A percentile compares a stretch with the other conserved stretches of the same genome.
These are phyloP conservation scores for Botryococcus braunii DNA, from an alignment of 163 green algal genomes.

Conservation along the genomic window DNA sequence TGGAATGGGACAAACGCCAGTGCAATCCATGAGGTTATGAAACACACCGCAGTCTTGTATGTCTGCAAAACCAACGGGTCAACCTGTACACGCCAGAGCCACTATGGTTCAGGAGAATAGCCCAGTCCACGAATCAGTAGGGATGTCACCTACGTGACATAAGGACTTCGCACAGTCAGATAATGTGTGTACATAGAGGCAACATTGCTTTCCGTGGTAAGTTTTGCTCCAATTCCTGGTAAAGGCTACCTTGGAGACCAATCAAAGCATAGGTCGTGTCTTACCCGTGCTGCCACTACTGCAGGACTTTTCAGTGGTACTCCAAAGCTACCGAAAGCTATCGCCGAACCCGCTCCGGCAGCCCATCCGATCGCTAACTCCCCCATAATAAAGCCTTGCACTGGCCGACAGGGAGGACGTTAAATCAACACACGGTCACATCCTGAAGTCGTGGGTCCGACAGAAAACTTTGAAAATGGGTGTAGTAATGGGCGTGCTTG, in stretches of 20 bases:
- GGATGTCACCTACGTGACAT: too few relatives aligned
- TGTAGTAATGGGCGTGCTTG: too few relatives aligned
- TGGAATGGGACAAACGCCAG: not conserved
- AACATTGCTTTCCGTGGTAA: too few relatives aligned
- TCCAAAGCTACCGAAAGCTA: not conserved
- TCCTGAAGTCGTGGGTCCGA: too few relatives aligned
- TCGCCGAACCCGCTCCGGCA: not conserved
- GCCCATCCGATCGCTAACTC: not conserved
- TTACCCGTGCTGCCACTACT: not conserved
- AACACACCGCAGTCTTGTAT: slow-evolving; percentile 2
- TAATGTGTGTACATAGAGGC: too few relatives aligned
- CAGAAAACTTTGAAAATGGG: too few relatives aligned
- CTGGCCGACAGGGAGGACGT: too few relatives aligned
- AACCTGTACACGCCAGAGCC: not conserved
- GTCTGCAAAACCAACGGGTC: slow-evolving; percentile 2
- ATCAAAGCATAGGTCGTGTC: not conserved
- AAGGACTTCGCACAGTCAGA: too few relatives aligned
- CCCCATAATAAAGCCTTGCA: not conserved
- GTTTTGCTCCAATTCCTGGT: too few relatives aligned
- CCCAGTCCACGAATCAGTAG: too few relatives aligned
- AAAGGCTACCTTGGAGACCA: too few relatives aligned
- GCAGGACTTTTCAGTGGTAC: not conserved
- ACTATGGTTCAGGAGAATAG: not conserved
- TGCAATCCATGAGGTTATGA: not conserved
- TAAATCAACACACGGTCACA: too few relatives aligned